Percentiles rank a stretch among this genome's conserved stretches.
Evolutionary conservation across 2,329 filamentous ascomycete genomes (phyloP).

Genomic region (Chrysoporthe deuterocubensis): DNA sequence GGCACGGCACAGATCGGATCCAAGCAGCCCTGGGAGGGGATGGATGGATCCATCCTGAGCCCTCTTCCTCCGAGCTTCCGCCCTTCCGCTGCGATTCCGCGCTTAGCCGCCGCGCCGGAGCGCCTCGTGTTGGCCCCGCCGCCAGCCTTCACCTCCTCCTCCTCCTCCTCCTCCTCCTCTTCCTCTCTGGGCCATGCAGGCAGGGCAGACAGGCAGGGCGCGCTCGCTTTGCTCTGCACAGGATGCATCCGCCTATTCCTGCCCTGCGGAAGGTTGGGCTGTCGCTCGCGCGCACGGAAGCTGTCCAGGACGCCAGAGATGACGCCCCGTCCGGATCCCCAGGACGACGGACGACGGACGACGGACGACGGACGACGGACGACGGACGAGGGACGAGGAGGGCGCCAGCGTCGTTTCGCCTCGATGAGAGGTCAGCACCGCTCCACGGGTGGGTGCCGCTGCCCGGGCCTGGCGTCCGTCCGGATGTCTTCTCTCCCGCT

Average conservation of each 20-base stretch:
- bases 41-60: not conserved
- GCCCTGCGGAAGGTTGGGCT: not conserved
- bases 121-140: not conserved
- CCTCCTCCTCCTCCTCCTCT: not conserved
- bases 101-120: conserved; percentile 19
- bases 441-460: not conserved
- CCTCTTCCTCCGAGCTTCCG: conserved; percentile 39
- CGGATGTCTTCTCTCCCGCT: not conserved
- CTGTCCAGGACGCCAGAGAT: not conserved
- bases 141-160: not conserved
- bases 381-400: not conserved
- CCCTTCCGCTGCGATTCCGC: conserved; percentile 30
- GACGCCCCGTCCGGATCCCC: not conserved
- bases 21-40: too few relatives aligned
- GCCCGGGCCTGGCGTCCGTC: not conserved
- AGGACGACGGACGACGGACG: not conserved
- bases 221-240: too few relatives aligned
- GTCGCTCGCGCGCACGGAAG: not conserved
- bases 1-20: too few relatives aligned
- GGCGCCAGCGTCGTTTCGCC: too few relatives aligned
- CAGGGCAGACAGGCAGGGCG: too few relatives aligned
- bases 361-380: not conserved
- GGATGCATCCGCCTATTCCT: not conserved
- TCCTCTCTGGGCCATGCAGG: not conserved
- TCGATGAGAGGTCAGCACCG: not conserved